These are phyloP conservation scores for Wickerhamomyces tratensis DNA, from an alignment of 805 yeast species.

Conservation along the genomic window DNA sequence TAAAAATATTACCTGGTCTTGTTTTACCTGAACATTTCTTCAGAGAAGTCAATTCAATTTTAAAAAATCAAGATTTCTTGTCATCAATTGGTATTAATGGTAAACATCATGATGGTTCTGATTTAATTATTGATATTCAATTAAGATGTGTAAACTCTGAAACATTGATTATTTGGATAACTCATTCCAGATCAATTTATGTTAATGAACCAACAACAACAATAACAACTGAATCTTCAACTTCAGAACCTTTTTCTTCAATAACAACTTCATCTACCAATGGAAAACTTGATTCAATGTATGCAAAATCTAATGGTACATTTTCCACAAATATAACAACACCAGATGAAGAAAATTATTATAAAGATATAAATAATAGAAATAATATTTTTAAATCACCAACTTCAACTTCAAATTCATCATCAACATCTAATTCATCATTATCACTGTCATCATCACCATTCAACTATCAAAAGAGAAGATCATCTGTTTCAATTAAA, in stretches of 20 bases:
- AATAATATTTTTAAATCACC: too few species aligned
- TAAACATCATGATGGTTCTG: conserved; percentile 58
- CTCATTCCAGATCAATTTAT: conserved; percentile 52
- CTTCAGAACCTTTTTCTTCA: too few species aligned
- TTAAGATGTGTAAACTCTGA: conserved; percentile 56
- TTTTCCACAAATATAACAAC: neutral
- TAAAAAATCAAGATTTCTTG: conserved; percentile 37
- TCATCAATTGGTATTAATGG: conserved; percentile 63
- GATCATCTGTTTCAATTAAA: neutral
- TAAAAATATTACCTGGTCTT: conserved; percentile 47
- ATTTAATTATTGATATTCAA: conserved; percentile 67
- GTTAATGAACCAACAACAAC: neutral
- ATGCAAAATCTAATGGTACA: neutral
- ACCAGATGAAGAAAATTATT: too few species aligned
- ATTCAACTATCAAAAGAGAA: too few species aligned
- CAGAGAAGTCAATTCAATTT: conserved; percentile 42
- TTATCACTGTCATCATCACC: too few species aligned
- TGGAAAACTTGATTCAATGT: too few species aligned
- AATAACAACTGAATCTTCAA: neutral
- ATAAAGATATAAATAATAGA: too few species aligned
- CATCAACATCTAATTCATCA: too few species aligned
- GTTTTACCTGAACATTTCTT: conserved; percentile 90
- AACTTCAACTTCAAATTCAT: neutral
- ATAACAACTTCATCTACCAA: too few species aligned
- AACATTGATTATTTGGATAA: conserved; percentile 70